phyloP scores from a whole-genome alignment of 345 rosid genomes.

The Salix koriyanagi region DNA sequence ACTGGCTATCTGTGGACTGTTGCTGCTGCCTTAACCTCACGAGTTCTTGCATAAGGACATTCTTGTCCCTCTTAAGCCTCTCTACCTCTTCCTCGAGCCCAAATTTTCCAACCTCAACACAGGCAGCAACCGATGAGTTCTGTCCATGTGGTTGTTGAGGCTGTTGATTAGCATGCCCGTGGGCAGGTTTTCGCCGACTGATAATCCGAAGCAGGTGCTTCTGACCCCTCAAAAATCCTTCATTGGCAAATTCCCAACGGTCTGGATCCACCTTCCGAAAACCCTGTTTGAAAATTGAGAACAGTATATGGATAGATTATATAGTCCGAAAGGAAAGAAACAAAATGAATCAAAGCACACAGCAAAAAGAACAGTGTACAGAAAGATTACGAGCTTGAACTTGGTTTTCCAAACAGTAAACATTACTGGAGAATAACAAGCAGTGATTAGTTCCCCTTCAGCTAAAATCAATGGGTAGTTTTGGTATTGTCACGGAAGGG shows the following conservation, averaged over 20 bases:
- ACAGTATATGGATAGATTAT: neutral
- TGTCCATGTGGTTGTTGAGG: slow-evolving; percentile 61
- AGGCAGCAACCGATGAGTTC: slow-evolving; percentile 69
- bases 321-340: neutral
- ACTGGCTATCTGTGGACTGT: slow-evolving; percentile 81
- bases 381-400: neutral
- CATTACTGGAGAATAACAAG: neutral
- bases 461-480: neutral
- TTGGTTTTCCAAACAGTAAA: neutral
- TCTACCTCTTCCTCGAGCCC: slow-evolving; percentile 97
- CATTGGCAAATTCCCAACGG: slow-evolving; percentile 95
- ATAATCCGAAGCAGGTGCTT: slow-evolving; percentile 76
- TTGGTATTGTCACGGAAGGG: neutral
- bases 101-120: slow-evolving; percentile 98
- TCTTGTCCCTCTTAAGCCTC: slow-evolving; percentile 96
- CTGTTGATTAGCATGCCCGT: slow-evolving; percentile 62
- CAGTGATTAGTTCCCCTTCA: neutral
- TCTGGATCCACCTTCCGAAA: slow-evolving; percentile 97
- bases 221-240: slow-evolving; percentile 90
- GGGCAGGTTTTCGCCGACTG: slow-evolving; percentile 79
- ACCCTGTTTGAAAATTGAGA: slow-evolving; percentile 48
- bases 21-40: slow-evolving; percentile 94
- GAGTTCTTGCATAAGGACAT: slow-evolving; percentile 97
- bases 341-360: neutral
- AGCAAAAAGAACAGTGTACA: too few species aligned